Evolutionary conservation across 768 basidiomycete species (phyloP), one percentile per base, ranked within the genome.

Genomic region (Amanita molliuscula): DNA sequence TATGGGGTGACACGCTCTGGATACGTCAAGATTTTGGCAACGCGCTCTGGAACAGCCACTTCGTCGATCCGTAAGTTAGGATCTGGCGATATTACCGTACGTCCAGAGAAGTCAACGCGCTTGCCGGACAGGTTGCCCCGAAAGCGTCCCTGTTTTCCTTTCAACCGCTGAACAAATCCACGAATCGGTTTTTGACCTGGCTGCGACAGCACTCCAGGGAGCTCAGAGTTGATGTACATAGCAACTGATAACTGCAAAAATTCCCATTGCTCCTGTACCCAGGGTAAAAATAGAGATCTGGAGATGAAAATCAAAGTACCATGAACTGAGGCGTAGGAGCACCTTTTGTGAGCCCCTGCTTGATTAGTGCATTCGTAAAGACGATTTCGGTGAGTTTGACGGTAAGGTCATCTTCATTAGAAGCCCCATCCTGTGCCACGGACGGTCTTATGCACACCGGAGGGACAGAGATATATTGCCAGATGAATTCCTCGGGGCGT

Each of bases 51-150:
- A 0, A 99, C 88, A 15, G 96, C 96, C 8, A 99, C 93, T 69
- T 99, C 95, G 63, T 99, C 96, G 60, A 99, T 96, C 45, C 91
- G 84, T 55, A 99, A 70, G 62, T 98, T 99, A n/a, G 96, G 96
- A 65, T 99, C 96, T 1, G 96, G 96, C 1, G 93, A 95, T 61
- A 99, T 99, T 65, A 99, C 96, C 6, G 96, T 99, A 58, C 96
- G 87, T 4, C 83, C 95, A 0, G 94, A 97, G 63, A 98, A 98
- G 63, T 99, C 96, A 55, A 99, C 96, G 65, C 96, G 92, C 66
- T 99, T 99, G 54, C 96, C 96, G 0, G 94, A 97, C 6, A 99
- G 75, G 62, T 99, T 99, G 18, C 96, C 96, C 63, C 96, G 79
- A 69, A 99, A 98, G 42, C 96, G 93, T 59, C 96, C 96, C 64